These are phyloP conservation scores for Amylostereum areolatum DNA, from an alignment of 1,284 basidiomycete species.

Conservation along the genomic window DNA sequence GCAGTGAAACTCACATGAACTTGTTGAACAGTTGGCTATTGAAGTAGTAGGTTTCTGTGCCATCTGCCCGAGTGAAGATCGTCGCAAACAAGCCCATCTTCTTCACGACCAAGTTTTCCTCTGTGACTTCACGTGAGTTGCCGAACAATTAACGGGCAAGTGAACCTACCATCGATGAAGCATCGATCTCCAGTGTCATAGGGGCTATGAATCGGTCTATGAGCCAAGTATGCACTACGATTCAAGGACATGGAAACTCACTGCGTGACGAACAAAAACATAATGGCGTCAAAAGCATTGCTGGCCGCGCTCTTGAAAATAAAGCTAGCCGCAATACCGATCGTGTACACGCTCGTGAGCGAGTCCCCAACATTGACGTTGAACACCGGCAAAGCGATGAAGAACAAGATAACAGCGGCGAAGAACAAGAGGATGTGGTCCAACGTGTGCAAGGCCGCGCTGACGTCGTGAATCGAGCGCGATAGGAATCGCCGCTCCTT, in stretches of 20 bases:
- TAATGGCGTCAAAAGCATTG: constrained; percentile 68
- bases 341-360: constrained; percentile 62
- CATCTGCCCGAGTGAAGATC: constrained; percentile 59
- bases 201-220: constrained; percentile 37
- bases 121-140: constrained; percentile 18
- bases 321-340: constrained; percentile 67
- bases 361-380: constrained; percentile 55
- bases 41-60: constrained; percentile 72
- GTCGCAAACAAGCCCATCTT: constrained; percentile 74
- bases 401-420: constrained; percentile 60
- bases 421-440: constrained; percentile 58
- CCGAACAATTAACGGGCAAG: constrained; percentile 26
- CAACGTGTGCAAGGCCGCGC: constrained; percentile 55
- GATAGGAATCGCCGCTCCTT: constrained; percentile 68
- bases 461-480: constrained; percentile 68
- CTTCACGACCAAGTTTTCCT: constrained; percentile 68
- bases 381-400: constrained; percentile 68
- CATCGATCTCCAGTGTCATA: constrained; percentile 75
- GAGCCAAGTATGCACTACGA: constrained; percentile 10
- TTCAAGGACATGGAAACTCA: constrained; percentile 24
- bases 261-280: constrained; percentile 79
- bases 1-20: constrained; percentile 50
- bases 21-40: constrained; percentile 68
- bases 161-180: constrained; percentile 43
- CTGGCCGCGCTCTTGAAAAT: constrained; percentile 70